Evolutionary conservation across 2,329 filamentous ascomycete genomes (phyloP).

Genomic region (Acarospora socialis): DNA sequence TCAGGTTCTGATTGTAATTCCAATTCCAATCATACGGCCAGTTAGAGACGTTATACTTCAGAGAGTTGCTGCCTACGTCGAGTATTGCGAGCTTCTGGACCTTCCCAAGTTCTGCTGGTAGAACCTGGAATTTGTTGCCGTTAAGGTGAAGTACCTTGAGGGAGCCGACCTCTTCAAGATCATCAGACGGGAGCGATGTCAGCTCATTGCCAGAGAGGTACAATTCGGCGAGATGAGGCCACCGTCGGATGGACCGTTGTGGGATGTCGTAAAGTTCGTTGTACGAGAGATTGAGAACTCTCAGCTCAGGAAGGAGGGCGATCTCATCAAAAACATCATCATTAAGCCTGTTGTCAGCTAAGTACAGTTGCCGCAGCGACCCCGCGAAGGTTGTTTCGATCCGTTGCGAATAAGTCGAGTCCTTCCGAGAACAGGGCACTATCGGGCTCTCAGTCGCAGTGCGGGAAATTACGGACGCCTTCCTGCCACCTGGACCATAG

Average conservation of each 20-base stretch:
- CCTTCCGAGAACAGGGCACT: conserved; percentile 55
- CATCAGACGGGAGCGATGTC: conserved; percentile 80
- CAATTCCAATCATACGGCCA: conserved; percentile 99
- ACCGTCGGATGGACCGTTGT: conserved; percentile 70
- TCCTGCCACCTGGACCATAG: conserved; percentile 64
- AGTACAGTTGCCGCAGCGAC: conserved; percentile 67
- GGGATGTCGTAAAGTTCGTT: conserved; percentile 91
- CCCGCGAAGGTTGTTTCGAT: conserved; percentile 76
- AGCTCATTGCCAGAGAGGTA: conserved; percentile 93
- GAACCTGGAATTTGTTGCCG: conserved; percentile 91
- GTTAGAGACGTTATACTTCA: conserved; percentile 98
- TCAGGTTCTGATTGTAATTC: conserved; percentile 93
- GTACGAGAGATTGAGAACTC: conserved; percentile 85
- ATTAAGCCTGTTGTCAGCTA: conserved; percentile 87
- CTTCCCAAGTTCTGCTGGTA: conserved; percentile 89
- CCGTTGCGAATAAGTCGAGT: conserved; percentile 73
- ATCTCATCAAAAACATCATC: conserved; percentile 94
- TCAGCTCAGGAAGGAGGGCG: conserved; percentile 64
- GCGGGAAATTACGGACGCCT: conserved; percentile 69
- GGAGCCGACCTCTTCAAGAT: conserved; percentile 76
- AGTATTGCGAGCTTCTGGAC: conserved; percentile 82
- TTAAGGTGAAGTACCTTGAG: conserved; percentile 90
- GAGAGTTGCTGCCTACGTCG: conserved; percentile 83
- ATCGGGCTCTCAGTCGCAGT: conserved; percentile 43
- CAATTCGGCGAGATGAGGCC: conserved; percentile 79